These are phyloP conservation scores for Botrytis porri DNA, from an alignment of 2,329 filamentous ascomycete genomes.

Conservation along the genomic window DNA sequence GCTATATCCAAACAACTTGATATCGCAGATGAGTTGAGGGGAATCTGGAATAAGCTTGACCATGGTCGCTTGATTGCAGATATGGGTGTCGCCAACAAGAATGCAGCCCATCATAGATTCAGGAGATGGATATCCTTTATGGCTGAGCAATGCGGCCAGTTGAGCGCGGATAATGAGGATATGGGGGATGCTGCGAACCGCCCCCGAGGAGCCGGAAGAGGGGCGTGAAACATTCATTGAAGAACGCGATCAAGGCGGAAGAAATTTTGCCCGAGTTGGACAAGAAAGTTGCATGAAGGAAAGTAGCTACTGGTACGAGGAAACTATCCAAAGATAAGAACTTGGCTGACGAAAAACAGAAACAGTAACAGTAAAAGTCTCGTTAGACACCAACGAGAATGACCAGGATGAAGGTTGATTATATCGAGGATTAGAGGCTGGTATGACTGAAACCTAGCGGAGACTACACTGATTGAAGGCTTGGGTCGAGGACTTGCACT, in stretches of 20 bases:
- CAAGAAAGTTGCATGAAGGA: background rate
- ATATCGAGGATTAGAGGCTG: background rate
- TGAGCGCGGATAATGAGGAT: background rate
- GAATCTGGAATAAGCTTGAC: background rate
- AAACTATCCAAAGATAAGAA: background rate
- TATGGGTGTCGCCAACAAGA: background rate
- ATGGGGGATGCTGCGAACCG: background rate
- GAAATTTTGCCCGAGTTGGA: no score
- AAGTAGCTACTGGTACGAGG: background rate
- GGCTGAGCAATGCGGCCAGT: background rate
- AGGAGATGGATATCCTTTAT: background rate
- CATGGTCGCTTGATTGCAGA: background rate
- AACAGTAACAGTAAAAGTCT: background rate
- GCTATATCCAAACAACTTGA: background rate
- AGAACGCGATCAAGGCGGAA: background rate
- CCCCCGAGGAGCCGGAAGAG: background rate
- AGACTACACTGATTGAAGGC: background rate
- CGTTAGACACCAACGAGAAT: background rate
- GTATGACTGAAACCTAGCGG: background rate
- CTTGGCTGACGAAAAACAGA: background rate
- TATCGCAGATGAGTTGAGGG: background rate
- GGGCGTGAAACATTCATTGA: background rate
- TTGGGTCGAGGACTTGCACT: background rate
- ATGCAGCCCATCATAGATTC: conserved; percentile 4
- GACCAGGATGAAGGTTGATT: background rate